Evolutionary conservation across 129 eudicot genomes (phyloP).

Genomic region (Flaveria brownii): DNA sequence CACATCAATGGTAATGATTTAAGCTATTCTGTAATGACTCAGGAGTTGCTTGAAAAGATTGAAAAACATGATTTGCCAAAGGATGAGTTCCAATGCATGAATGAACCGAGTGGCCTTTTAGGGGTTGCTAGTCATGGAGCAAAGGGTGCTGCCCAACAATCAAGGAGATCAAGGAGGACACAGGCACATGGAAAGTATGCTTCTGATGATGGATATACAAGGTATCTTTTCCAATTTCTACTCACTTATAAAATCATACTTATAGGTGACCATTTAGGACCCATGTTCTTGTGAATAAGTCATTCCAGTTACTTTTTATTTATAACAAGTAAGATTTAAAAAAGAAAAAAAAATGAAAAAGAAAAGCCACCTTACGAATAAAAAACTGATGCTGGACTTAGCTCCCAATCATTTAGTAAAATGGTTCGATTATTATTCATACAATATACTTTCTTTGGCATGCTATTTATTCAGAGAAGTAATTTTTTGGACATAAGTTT

Average conservation of each 20-base stretch:
- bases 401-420: no score
- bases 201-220: slow-evolving; percentile 84
- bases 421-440: no score
- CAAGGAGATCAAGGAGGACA: slow-evolving; percentile 87
- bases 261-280: background rate
- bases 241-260: background rate
- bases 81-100: slow-evolving; percentile 72
- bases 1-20: slow-evolving; percentile 9
- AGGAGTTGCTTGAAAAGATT: slow-evolving; percentile 83
- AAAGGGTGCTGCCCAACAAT: slow-evolving; percentile 52
- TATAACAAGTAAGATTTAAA: background rate
- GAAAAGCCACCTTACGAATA: no score
- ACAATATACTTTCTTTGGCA: no score
- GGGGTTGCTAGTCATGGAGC: slow-evolving; percentile 33
- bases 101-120: slow-evolving; percentile 37
- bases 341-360: no score
- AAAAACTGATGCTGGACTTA: no score
- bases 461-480: no score
- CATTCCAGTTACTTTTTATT: background rate
- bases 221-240: slow-evolving; percentile 38
- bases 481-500: no score
- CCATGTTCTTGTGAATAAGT: background rate
- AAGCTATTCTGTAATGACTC: slow-evolving; percentile 12
- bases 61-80: slow-evolving; percentile 73
- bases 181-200: slow-evolving; percentile 54